phyloP scores from a whole-genome alignment of 2,329 filamentous ascomycete species.

The Westerdykella sp. region DNA sequence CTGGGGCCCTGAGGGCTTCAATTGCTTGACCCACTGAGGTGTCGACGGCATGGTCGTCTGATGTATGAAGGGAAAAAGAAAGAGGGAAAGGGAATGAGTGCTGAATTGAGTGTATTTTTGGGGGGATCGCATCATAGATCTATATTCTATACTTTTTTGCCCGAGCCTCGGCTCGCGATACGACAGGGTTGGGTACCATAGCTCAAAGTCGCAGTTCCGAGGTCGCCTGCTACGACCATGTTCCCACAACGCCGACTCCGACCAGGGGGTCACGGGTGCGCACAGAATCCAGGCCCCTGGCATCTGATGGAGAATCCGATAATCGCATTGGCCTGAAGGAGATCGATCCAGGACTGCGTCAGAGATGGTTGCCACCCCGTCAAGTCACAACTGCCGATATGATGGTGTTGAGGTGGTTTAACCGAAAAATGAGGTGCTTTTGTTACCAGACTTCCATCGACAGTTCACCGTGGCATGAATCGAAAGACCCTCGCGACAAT shows the following conservation, averaged over 20 bases:
- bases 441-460: too few species aligned
- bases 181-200: conserved; percentile 5
- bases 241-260: background rate
- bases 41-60: conserved; percentile 33
- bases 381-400: too few species aligned
- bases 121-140: background rate
- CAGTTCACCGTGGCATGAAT: too few species aligned
- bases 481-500: too few species aligned
- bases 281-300: too few species aligned
- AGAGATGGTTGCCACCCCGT: too few species aligned
- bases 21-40: conserved; percentile 60
- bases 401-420: too few species aligned
- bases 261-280: too few species aligned
- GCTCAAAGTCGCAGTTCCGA: conserved; percentile 20
- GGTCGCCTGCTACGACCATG: conserved; percentile 5
- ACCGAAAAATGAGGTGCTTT: too few species aligned
- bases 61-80: conserved; percentile 3
- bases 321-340: too few species aligned
- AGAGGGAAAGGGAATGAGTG: conserved; percentile 6
- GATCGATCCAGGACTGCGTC: too few species aligned
- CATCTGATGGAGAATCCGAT: too few species aligned
- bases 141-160: background rate
- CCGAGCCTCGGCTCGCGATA: conserved; percentile 20
- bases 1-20: conserved; percentile 61
- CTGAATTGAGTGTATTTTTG: background rate